phyloP scores from a whole-genome alignment of 176 grass and related monocot genomes.

The Luzula sylvatica region DNA sequence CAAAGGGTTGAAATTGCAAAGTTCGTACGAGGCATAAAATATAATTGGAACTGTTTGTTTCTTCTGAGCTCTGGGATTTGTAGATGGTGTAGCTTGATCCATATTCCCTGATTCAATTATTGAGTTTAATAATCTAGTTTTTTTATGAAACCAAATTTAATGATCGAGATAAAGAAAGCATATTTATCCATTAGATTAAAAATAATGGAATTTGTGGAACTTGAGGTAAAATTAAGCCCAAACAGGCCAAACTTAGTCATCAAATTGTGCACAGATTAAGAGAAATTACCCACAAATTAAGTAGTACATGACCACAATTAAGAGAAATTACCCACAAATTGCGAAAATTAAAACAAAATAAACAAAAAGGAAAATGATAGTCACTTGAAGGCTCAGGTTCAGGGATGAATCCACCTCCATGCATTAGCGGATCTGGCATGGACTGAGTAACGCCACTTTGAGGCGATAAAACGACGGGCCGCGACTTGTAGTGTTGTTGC shows the following conservation, averaged over 20 bases:
- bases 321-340: not conserved
- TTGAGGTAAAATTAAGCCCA: too few relatives aligned
- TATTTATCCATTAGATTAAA: too few relatives aligned
- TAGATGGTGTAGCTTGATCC: constrained; percentile 13
- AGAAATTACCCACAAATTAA: too few relatives aligned
- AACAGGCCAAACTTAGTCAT: too few relatives aligned
- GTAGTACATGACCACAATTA: not conserved
- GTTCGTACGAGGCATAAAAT: constrained; percentile 76
- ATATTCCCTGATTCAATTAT: constrained; percentile 25
- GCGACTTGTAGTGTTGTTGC: constrained; percentile 57
- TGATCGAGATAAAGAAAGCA: too few relatives aligned
- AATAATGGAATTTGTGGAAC: too few relatives aligned
- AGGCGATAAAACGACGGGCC: constrained; percentile 11
- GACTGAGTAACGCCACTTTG: not conserved
- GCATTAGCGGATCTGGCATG: constrained; percentile 33
- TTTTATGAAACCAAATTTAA: too few relatives aligned
- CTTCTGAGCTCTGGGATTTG: constrained; percentile 42
- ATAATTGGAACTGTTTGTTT: constrained; percentile 48
- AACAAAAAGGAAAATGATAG: constrained; percentile 6
- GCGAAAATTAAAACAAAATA: not conserved
- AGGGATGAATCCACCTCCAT: constrained; percentile 72
- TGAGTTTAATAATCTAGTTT: too few relatives aligned
- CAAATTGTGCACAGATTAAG: too few relatives aligned
- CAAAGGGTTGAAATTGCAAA: not conserved
- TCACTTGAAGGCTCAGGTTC: constrained; percentile 35